Evolutionary conservation across 164 flowering plant genomes (phyloP), one percentile per base, ranked within the genome.

Genomic region (Vitis labrusca): DNA sequence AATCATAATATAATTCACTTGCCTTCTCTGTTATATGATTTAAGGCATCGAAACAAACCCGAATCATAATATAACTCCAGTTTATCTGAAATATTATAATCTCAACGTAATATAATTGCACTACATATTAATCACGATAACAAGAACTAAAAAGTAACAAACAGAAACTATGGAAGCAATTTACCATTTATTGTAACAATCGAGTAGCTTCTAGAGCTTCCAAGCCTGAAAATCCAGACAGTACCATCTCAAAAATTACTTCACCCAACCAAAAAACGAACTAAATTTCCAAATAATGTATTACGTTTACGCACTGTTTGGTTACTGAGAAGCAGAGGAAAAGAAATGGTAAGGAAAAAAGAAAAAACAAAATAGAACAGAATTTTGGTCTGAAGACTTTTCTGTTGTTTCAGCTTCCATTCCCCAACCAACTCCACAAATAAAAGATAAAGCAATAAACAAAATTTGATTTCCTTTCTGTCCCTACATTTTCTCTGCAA

Each of bases 151-250:
- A 30, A 58, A 59, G 29, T 13, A 54, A 23, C 3, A 48, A 5
- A 23, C 50, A 59, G 52, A 13, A 14, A 12, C 7, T 5, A 49
- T n/a, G 49, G 5, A 68, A 52, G 7, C 48, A 64, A 27, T 66
- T 23, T 78, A 78, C 81, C 79, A 51, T 54, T 71, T 60, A 44
- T 23, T 67, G 74, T 37, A n/a, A 61, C 56, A 50, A 66, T 65
- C 5, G 70, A 71, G 65, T 79, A 78, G 73, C 69, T 77, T 55
- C 74, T 75, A 49, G 81, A 80, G 81, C 77, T 79, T 48, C 84
- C 85, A 66, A 70, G 50, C 70, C 88, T 83, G 83, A 57, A 62
- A 71, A 59, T 15, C 47, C 5, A 50, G 29, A 63, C 63, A 16
- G 10, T 57, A 9, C 6, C 62, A 44, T 3, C 44, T 37, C 44